These are phyloP conservation scores for Miscanthus lutarioriparius DNA, from an alignment of 176 grass and related monocot genomes.

Conservation along the genomic window DNA sequence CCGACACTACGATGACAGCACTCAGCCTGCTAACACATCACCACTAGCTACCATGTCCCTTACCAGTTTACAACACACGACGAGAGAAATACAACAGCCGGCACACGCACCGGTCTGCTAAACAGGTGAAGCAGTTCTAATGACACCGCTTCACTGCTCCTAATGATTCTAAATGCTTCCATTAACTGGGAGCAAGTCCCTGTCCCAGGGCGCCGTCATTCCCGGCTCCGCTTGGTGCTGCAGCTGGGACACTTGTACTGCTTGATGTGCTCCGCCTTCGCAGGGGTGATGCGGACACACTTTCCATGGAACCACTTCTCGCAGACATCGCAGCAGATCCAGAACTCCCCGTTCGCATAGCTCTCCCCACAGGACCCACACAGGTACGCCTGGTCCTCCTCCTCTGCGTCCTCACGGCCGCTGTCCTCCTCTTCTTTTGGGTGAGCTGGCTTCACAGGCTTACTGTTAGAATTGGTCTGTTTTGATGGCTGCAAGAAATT, in stretches of 20 bases:
- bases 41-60: constrained; percentile 36
- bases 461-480: constrained; percentile 44
- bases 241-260: constrained; percentile 83
- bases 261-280: constrained; percentile 85
- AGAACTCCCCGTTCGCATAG: constrained; percentile 60
- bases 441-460: constrained; percentile 42
- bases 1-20: constrained; percentile 36
- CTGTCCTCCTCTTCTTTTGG: constrained; percentile 58
- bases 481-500: constrained; percentile 38
- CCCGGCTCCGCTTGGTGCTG: constrained; percentile 73
- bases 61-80: constrained; percentile 31
- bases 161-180: constrained; percentile 40
- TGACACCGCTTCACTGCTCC: constrained; percentile 24
- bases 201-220: constrained; percentile 19
- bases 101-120: not conserved
- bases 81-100: constrained; percentile 31
- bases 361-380: constrained; percentile 74
- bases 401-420: constrained; percentile 40
- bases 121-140: constrained; percentile 21
- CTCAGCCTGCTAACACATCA: constrained; percentile 43
- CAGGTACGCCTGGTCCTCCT: constrained; percentile 57
- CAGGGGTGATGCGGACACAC: constrained; percentile 80
- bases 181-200: not conserved
- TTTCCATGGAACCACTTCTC: constrained; percentile 94
- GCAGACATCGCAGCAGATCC: constrained; percentile 84